A percentile compares a stretch with the other conserved stretches of the same genome.
phyloP scores from a whole-genome alignment of 768 basidiomycete genomes.

The Xanthoconium stramineum region DNA sequence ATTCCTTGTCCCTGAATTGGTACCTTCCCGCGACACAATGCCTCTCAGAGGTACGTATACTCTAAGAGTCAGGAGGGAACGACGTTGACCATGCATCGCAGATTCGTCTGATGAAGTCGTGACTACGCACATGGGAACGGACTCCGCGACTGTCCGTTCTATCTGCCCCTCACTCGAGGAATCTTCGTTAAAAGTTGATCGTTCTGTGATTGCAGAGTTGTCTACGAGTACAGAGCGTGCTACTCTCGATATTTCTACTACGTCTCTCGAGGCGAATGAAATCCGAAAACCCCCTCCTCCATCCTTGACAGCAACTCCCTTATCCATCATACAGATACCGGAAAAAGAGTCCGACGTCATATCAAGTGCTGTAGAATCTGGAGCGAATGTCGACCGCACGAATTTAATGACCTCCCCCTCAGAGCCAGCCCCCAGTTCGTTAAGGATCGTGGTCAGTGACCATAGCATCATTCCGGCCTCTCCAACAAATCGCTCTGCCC shows the following conservation, averaged over 20 bases:
- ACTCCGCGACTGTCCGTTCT: slow-evolving; percentile 1
- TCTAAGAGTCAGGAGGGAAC: background rate
- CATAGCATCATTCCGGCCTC: slow-evolving; percentile 17
- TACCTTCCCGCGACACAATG: slow-evolving; percentile 6
- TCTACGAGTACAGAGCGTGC: slow-evolving; percentile 9
- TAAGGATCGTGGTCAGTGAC: slow-evolving; percentile 30
- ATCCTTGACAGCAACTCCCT: slow-evolving; percentile 14
- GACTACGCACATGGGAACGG: slow-evolving; percentile 14
- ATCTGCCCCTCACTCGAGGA: slow-evolving; percentile 5
- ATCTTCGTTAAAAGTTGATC: slow-evolving; percentile 4
- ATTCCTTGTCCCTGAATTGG: slow-evolving; percentile 6
- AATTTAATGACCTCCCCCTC: slow-evolving; percentile 6
- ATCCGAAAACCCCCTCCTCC: slow-evolving; percentile 2
- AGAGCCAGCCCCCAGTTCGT: slow-evolving; percentile 11
- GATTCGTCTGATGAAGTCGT: slow-evolving; percentile 9
- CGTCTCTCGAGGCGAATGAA: slow-evolving; percentile 7
- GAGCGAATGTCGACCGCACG: slow-evolving; percentile 7
- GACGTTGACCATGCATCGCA: slow-evolving; percentile 15
- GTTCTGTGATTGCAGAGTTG: background rate
- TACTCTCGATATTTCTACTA: slow-evolving; percentile 7
- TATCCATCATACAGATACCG: slow-evolving; percentile 9
- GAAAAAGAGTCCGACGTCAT: slow-evolving; percentile 15
- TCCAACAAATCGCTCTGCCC: slow-evolving; percentile 1
- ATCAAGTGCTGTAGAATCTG: slow-evolving; percentile 7
- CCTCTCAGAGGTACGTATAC: slow-evolving; percentile 16